Base-by-base conservation (phyloP, 345 rosid genomes). In the Lagerstroemia speciosa region DNA sequence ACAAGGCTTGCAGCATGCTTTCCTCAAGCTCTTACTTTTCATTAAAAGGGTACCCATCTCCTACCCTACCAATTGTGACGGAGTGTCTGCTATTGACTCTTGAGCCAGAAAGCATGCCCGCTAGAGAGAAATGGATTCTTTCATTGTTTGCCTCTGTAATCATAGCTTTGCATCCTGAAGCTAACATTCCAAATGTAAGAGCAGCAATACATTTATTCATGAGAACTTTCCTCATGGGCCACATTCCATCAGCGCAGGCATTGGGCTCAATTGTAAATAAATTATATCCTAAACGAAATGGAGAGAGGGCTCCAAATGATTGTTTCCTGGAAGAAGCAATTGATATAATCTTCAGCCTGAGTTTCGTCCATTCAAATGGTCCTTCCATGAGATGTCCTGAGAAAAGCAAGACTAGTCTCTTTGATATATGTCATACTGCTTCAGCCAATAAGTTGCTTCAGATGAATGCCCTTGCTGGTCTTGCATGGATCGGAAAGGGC, bases 401-500 rank as follows among this genome's bases (percentile, higher is more conserved):
- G 64, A 55, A 74, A 67, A 75, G 72, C 71, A 84, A 82, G 67
- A 70, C 70, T 33, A 36, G 52, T 68, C 66, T 80, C 67, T 27
- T 68, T 69, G 73, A 78, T 71, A 69, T 83, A 70, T 77, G 78
- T 69, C 80, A 70, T 41, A 79, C 81, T 75, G 76, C 73, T 52
- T 72, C 66, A 64, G 81, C 72, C 65, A 62, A 68, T 76, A 70
- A 37, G 70, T 74, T 67, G 65, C 81, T 84, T 80, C 91, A 83
- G 75, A 76, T 66, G 70, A 84, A 74, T 78, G 89, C 88, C 61
- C 81, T 91, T 62, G 67, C 75, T 68, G 99, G 95, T 71, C 75
- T 91, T 75, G 90, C 95, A 64, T 94, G 99, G 99, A 84, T 91
- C 67, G 97, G 93, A 55, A 94, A 94, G 80, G 99, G 95, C 66